These are phyloP conservation scores for Salix brachista DNA, from an alignment of 345 rosid genomes.

Conservation along the genomic window DNA sequence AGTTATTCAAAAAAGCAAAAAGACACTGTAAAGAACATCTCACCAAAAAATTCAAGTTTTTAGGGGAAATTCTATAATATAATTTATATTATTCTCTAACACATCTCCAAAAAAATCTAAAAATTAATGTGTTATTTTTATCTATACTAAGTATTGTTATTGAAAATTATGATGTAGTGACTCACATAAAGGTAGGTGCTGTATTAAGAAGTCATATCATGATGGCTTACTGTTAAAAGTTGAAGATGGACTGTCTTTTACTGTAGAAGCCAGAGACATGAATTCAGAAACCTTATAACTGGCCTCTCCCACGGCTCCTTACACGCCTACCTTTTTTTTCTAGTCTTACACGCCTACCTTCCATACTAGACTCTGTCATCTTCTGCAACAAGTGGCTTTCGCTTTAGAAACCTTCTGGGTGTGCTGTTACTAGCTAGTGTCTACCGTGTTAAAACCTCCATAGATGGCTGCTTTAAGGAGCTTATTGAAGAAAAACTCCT, in stretches of 20 bases:
- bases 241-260: not conserved
- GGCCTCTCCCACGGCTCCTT: not conserved
- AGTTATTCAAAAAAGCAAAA: too few species aligned
- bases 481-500: conserved; percentile 35
- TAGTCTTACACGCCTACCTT: not conserved
- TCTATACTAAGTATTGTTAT: too few species aligned
- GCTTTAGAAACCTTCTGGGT: not conserved
- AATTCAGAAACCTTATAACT: not conserved
- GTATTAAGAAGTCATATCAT: too few species aligned
- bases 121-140: too few species aligned
- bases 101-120: too few species aligned
- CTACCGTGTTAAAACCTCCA: not conserved
- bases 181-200: too few species aligned
- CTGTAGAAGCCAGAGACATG: not conserved
- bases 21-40: too few species aligned
- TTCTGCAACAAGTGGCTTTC: not conserved
- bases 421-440: not conserved
- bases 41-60: too few species aligned
- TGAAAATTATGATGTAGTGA: too few species aligned
- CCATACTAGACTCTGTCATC: not conserved
- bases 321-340: not conserved
- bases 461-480: conserved; percentile 50
- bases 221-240: too few species aligned
- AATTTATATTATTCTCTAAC: too few species aligned
- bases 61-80: too few species aligned